Evolutionary conservation across 2,329 filamentous ascomycete genomes (phyloP).

Genomic region (Trichoderma sp.): DNA sequence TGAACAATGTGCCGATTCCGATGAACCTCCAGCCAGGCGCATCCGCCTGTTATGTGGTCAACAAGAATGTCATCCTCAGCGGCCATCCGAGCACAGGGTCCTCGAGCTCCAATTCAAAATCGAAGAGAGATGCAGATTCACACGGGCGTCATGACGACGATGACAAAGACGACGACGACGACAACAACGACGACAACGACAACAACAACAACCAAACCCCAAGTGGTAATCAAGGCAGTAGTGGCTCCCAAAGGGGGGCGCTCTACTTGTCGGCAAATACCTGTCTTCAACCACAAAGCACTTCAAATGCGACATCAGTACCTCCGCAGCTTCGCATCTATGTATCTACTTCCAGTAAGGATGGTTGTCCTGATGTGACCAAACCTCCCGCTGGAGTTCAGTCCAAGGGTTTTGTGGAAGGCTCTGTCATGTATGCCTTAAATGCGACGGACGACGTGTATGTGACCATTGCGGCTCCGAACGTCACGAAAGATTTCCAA

Average conservation of each 20-base stretch:
- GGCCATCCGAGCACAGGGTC: conserved; percentile 31
- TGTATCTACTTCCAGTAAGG: conserved; percentile 61
- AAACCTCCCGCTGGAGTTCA: conserved; percentile 32
- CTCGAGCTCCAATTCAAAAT: conserved; percentile 27
- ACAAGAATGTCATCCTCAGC: conserved; percentile 37
- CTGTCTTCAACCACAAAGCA: conserved; percentile 73
- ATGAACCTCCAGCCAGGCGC: conserved; percentile 66
- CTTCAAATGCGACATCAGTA: conserved; percentile 5
- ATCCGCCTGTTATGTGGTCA: conserved; percentile 52
- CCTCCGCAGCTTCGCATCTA: conserved; percentile 79
- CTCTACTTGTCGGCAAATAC: conserved; percentile 87
- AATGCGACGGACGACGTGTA: conserved; percentile 70
- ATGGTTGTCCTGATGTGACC: conserved; percentile 38
- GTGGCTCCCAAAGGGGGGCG: conserved; percentile 43
- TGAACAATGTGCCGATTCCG: conserved; percentile 66
- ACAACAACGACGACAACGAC: not conserved
- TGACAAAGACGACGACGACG: too few species aligned
- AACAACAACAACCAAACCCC: not conserved
- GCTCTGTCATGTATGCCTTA: conserved; percentile 68
- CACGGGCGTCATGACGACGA: not conserved
- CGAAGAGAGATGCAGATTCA: conserved; percentile 16
- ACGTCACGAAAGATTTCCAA: conserved; percentile 60
- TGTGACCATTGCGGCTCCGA: conserved; percentile 74
- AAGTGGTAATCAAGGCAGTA: conserved; percentile 36
- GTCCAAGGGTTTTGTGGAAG: conserved; percentile 61